phyloP scores from a whole-genome alignment of 192 early-diverging fungal genomes.

The Mortierella claussenii region DNA sequence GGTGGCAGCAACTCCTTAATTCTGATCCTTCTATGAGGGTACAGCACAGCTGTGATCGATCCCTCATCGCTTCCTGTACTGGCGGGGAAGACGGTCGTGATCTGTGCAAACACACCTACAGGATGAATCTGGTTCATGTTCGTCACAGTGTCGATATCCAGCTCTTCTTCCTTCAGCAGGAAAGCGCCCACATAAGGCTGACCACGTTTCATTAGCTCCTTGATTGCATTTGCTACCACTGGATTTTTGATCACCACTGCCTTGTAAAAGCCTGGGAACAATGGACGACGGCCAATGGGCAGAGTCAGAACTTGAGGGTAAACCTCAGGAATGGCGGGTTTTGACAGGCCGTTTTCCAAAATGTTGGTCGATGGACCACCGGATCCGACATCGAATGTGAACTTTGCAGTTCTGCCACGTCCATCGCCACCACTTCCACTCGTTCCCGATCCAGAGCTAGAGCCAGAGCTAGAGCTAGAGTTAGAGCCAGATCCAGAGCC shows the following conservation, averaged over 20 bases:
- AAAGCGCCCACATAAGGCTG: conserved; percentile 99
- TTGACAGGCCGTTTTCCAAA: conserved; percentile 73
- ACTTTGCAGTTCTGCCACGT: conserved; percentile 25
- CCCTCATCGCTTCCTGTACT: conserved; percentile 75
- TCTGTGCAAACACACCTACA: conserved; percentile 97
- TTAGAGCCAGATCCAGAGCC: conserved; percentile 16
- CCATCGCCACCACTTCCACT: conserved; percentile 20
- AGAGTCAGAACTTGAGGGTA: conserved; percentile 95
- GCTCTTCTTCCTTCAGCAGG: conserved; percentile 90
- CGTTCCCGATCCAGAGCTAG: conserved; percentile 14
- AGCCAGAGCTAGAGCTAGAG: conserved; percentile 16
- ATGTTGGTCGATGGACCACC: conserved; percentile 58
- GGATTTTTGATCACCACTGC: conserved; percentile 97
- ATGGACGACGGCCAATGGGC: conserved; percentile 90
- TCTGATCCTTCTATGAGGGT: conserved; percentile 92
- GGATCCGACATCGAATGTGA: conserved; percentile 50
- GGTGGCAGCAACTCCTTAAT: conserved; percentile 75
- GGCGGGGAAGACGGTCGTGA: conserved; percentile 94
- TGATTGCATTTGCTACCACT: conserved; percentile 89
- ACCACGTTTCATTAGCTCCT: conserved; percentile 88
- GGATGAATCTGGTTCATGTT: conserved; percentile 81
- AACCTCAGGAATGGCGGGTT: conserved; percentile 86
- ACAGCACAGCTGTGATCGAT: conserved; percentile 91
- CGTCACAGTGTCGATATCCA: conserved; percentile 86
- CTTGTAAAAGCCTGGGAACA: conserved; percentile 99